Conservation (phyloP, 2,329 filamentous ascomycete species). For the Phyllosticta citribraziliensis region DNA sequence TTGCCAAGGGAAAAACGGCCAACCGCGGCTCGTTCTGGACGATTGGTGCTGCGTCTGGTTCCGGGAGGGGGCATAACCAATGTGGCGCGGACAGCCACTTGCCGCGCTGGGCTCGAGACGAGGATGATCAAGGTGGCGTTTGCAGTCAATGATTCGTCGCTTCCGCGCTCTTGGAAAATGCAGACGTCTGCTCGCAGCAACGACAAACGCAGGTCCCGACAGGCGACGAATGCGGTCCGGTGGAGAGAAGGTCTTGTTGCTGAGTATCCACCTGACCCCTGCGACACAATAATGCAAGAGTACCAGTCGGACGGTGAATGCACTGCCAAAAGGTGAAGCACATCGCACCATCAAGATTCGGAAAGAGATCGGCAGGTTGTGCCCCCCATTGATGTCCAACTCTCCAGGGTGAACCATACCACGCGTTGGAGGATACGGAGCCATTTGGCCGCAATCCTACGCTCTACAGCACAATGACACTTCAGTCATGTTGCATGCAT, state of each 20-base stretch:
- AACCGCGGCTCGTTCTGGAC: neutral
- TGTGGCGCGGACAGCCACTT: slow-evolving; percentile 7
- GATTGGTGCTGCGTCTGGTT: slow-evolving; percentile 5
- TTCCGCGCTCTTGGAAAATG: neutral
- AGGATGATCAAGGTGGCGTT: slow-evolving; percentile 1
- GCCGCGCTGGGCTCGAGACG: slow-evolving; percentile 7
- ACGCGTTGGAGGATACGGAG: neutral
- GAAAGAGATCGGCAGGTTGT: neutral
- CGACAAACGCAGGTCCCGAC: neutral
- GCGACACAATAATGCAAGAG: neutral
- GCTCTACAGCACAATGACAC: neutral
- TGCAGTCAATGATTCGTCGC: slow-evolving; percentile 6
- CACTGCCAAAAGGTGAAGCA: neutral
- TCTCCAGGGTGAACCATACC: neutral
- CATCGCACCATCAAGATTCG: neutral
- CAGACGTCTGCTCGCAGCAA: neutral
- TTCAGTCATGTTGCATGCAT: neutral
- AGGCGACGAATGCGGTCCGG: too few relatives aligned
- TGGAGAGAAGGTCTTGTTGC: neutral
- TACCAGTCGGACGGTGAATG: neutral
- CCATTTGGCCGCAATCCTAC: neutral
- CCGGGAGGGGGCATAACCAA: neutral
- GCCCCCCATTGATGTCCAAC: neutral
- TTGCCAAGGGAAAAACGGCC: neutral
- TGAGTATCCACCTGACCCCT: neutral